Conservation (phyloP, 2,329 filamentous ascomycete genomes). For the Dryadomyces sulphureus region DNA sequence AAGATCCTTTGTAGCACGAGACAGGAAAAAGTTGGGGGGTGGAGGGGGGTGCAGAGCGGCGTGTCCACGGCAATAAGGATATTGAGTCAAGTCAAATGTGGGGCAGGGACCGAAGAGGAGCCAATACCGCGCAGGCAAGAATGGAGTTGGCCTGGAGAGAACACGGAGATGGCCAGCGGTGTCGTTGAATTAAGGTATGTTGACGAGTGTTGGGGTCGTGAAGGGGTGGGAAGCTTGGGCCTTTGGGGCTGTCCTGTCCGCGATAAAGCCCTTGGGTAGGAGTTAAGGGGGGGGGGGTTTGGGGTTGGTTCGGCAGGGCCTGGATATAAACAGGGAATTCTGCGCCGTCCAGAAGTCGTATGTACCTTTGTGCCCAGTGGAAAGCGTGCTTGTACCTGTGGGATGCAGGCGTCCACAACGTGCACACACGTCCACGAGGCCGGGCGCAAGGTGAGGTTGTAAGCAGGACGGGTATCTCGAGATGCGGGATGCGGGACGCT, state of each 20-base stretch:
- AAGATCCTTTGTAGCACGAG: background rate
- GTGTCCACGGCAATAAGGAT: background rate
- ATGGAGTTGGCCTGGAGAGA: background rate
- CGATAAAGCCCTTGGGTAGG: constrained; percentile 4
- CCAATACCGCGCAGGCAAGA: background rate
- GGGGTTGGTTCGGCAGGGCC: background rate
- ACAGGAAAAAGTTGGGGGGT: background rate
- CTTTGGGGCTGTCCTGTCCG: constrained; percentile 1
- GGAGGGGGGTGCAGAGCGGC: background rate
- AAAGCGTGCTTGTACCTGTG: background rate
- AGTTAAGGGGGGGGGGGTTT: background rate
- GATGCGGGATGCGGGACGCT: background rate
- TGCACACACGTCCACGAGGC: too few relatives aligned
- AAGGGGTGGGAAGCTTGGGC: background rate
- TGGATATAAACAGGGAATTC: constrained; percentile 2
- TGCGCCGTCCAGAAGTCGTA: background rate
- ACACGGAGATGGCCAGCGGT: background rate
- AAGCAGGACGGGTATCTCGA: background rate
- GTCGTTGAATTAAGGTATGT: constrained; percentile 1
- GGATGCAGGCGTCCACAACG: too few relatives aligned
- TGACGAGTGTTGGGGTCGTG: background rate
- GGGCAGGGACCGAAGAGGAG: background rate
- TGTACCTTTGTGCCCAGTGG: background rate
- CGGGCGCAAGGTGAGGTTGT: background rate
- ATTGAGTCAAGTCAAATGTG: constrained; percentile 1